Conservation (phyloP, 1,284 basidiomycete species). For the Trichosporon faecale region DNA sequence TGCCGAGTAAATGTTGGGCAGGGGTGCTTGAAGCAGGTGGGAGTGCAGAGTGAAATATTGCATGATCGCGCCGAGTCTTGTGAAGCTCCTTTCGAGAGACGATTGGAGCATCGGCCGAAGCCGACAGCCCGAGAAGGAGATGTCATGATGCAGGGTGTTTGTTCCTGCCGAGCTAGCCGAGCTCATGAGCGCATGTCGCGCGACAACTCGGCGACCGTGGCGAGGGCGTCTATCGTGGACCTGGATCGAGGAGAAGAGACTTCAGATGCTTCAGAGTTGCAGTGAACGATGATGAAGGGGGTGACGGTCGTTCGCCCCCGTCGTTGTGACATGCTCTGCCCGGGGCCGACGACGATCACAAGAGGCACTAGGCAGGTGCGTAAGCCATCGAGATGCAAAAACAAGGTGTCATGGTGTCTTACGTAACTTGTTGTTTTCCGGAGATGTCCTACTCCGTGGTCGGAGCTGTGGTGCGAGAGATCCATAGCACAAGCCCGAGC, state of each 20-base stretch:
- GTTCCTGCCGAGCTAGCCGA: background rate
- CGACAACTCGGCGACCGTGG: background rate
- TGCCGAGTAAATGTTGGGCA: background rate
- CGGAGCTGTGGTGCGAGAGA: background rate
- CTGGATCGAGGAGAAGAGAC: too few relatives aligned
- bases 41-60: background rate
- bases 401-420: too few relatives aligned
- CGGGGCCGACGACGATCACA: too few relatives aligned
- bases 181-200: background rate
- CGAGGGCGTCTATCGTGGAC: background rate
- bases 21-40: background rate
- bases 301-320: too few relatives aligned
- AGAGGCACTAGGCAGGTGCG: too few relatives aligned
- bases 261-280: too few relatives aligned
- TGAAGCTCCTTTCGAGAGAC: background rate
- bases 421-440: background rate
- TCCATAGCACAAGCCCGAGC: background rate
- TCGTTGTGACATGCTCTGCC: too few relatives aligned
- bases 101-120: conserved; percentile 8
- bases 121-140: conserved; percentile 4
- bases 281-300: too few relatives aligned
- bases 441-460: background rate
- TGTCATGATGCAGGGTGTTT: background rate
- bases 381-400: too few relatives aligned
- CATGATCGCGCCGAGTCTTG: background rate